Base-by-base conservation (phyloP, 1,284 basidiomycete genomes). In the Anthracocystis panici-leucophaei region DNA sequence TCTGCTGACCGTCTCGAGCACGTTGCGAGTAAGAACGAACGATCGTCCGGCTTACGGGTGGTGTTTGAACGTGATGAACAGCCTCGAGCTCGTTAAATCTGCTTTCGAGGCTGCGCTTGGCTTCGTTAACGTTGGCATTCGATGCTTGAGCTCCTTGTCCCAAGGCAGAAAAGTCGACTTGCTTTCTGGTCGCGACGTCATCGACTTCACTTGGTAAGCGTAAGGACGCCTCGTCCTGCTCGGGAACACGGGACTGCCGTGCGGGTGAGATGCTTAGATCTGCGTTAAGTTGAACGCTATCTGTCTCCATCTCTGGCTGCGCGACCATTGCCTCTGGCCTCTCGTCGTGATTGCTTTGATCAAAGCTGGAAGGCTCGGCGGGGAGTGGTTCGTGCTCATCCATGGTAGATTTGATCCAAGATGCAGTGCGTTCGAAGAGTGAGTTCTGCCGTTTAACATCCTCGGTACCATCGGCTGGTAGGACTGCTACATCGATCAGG, bases 391-490 rank as follows among this genome's bases (percentile, higher is more conserved):
- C 49, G 21, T 9, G 8, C 49, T 57, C 53, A 3, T 44, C 21
- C 49, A 62, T 14, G 9, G 65, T 67, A 11, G 35, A 18, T 38
- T 57, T 67, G 65, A 67, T 61, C 65, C 65, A 67, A n/a, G 44
- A 49, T 18, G 65, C 38, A 25, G 65, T 67, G 6, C 65, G 33
- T 23, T 57, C 54, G n/a, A 66, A 41, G n/a, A 49, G 58, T 2
- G 58, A 57, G 12, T 62, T 58, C 18, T 52, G 48, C n/a, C 29
- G 21, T 5, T 41, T 42, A 7, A 18, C 38, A 16, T 35, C 49
- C 1, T 54, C 42, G n/a, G 9, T 10, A 16, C 14, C 14, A 4
- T 12, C 14, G 31, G 10, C 54, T 33, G 54, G 54, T 42, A 38
- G 10, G 16, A 20, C 31, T 11, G 27, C 44, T 29, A 56, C 46